phyloP scores from a whole-genome alignment of 1,284 basidiomycete genomes.

The Kwoniella shivajii region DNA sequence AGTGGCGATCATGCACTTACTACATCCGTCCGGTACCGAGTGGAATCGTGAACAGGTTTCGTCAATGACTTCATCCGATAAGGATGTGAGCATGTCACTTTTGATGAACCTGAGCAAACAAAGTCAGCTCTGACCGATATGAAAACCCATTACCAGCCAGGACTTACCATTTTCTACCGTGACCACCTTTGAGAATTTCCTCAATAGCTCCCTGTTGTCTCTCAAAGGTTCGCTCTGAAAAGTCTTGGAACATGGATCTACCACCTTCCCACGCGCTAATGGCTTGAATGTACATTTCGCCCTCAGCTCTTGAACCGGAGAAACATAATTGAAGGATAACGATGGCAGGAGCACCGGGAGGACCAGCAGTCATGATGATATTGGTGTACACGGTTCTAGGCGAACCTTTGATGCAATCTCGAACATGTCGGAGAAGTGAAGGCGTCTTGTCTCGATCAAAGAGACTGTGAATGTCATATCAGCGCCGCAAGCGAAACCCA shows the following conservation, averaged over 20 bases:
- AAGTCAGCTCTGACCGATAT: not conserved
- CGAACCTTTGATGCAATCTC: conserved; percentile 85
- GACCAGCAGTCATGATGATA: conserved; percentile 82
- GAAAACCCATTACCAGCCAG: not conserved
- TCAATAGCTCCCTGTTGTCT: conserved; percentile 87
- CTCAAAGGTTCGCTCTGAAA: conserved; percentile 82
- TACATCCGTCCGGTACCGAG: conserved; percentile 80
- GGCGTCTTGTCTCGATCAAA: conserved; percentile 81
- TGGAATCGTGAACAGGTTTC: conserved; percentile 78
- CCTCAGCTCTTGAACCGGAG: conserved; percentile 68
- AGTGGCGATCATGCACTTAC: conserved; percentile 65
- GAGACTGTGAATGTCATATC: conserved; percentile 59
- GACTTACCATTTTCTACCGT: conserved; percentile 72
- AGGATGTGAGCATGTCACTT: conserved; percentile 71
- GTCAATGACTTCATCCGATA: conserved; percentile 82
- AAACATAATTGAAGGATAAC: conserved; percentile 89
- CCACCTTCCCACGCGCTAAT: conserved; percentile 79
- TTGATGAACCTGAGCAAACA: conserved; percentile 64
- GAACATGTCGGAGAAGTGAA: conserved; percentile 84
- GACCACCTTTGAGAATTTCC: conserved; percentile 80
- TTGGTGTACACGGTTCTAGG: conserved; percentile 85
- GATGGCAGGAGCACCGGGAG: conserved; percentile 74
- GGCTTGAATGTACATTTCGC: conserved; percentile 74
- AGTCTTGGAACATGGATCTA: conserved; percentile 76
- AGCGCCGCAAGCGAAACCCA: not conserved